Conservation (phyloP, 2,329 filamentous ascomycete species). For the Cadophora gregata region DNA sequence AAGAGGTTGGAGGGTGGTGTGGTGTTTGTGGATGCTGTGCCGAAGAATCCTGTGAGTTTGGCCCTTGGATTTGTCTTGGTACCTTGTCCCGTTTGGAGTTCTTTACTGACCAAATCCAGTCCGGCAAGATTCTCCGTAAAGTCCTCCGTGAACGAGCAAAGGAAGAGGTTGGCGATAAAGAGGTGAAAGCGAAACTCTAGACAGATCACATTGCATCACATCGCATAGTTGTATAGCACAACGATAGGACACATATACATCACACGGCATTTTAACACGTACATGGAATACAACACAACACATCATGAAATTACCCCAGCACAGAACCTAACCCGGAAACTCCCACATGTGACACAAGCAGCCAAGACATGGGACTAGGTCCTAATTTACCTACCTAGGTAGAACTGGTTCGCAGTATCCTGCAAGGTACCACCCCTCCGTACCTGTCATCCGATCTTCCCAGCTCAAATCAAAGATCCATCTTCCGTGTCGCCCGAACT, state of each 20-base stretch:
- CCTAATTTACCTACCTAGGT: no score
- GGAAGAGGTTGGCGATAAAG: constrained; percentile 34
- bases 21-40: constrained; percentile 67
- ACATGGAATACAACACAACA: neutral
- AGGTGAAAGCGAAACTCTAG: constrained; percentile 32
- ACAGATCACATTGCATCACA: neutral
- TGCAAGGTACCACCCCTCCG: no score
- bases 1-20: constrained; percentile 76
- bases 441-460: no score
- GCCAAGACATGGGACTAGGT: no score
- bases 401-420: no score
- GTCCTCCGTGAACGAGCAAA: constrained; percentile 51
- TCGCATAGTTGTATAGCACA: neutral
- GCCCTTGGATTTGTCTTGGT: neutral
- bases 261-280: neutral
- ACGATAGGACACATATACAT: no score
- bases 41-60: constrained; percentile 64
- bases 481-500: no score
- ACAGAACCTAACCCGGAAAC: no score
- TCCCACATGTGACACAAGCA: no score
- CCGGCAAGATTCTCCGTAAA: constrained; percentile 57
- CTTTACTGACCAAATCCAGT: constrained; percentile 26
- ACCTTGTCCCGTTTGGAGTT: no score
- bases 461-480: no score
- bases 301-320: no score